Evolutionary conservation across 495 filamentous ascomycete genomes (phyloP).

Genomic region (Zalerion maritima): DNA sequence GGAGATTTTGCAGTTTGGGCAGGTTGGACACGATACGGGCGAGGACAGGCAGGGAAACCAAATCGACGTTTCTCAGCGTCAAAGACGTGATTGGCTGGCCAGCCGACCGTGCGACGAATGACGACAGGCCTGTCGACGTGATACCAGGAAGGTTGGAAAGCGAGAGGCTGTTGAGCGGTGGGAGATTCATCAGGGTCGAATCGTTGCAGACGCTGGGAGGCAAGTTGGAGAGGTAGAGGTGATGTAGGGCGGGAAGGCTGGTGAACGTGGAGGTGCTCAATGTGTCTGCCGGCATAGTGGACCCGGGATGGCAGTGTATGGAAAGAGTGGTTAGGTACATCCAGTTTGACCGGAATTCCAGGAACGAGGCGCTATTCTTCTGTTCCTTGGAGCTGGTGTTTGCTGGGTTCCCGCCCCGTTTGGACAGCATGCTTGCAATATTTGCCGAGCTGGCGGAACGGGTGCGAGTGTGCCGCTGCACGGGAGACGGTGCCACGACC

Average conservation of each 20-base stretch:
- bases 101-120: conserved; percentile 46
- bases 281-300: conserved; percentile 47
- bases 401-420: conserved; percentile 11
- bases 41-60: conserved; percentile 54
- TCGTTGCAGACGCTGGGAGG: conserved; percentile 61
- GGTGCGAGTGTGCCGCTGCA: conserved; percentile 16
- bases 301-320: conserved; percentile 50
- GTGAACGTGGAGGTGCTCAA: conserved; percentile 53
- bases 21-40: conserved; percentile 61
- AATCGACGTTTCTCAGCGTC: conserved; percentile 48
- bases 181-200: conserved; percentile 49
- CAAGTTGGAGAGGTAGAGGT: conserved; percentile 63
- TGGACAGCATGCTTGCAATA: conserved; percentile 11
- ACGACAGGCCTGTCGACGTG: conserved; percentile 59
- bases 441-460: conserved; percentile 10
- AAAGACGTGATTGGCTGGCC: conserved; percentile 43
- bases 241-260: conserved; percentile 50
- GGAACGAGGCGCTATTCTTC: conserved; percentile 50
- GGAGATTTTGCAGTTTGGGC: conserved; percentile 45
- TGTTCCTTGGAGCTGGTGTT: conserved; percentile 17
- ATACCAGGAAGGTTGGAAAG: conserved; percentile 65
- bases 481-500: conserved; percentile 40
- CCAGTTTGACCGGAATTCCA: conserved; percentile 60
- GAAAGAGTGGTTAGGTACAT: conserved; percentile 55
- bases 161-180: conserved; percentile 56